Conservation (phyloP, 805 yeast species). For the Candida railenensis region DNA sequence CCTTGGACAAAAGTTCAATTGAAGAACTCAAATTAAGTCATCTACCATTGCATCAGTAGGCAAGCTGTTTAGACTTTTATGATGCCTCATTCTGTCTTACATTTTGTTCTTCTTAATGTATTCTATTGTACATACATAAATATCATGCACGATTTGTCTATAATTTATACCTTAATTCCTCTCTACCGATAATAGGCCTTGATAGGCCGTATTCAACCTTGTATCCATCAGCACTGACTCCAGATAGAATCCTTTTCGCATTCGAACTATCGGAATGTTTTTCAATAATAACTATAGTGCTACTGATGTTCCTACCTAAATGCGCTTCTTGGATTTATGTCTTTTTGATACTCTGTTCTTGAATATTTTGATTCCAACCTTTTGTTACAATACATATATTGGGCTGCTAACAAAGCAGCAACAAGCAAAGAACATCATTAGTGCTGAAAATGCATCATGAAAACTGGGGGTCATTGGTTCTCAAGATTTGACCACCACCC, state of each 20-base stretch:
- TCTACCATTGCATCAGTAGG: too few species aligned
- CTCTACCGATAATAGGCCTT: neutral
- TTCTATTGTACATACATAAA: too few species aligned
- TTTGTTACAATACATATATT: neutral
- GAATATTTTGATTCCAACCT: neutral
- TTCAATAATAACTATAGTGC: neutral
- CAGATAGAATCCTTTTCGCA: neutral
- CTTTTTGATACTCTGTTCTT: neutral
- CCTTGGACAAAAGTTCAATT: too few species aligned
- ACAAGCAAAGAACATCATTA: constrained; percentile 3
- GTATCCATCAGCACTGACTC: neutral
- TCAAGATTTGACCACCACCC: constrained; percentile 16
- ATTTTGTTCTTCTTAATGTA: too few species aligned
- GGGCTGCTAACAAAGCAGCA: neutral
- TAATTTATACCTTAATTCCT: neutral
- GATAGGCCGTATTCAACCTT: neutral
- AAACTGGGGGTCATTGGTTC: constrained; percentile 14
- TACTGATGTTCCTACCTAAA: neutral
- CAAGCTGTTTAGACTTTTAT: too few species aligned
- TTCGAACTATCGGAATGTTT: neutral
- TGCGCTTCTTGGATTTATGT: neutral
- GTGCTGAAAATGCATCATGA: constrained; percentile 10
- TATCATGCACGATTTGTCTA: too few species aligned
- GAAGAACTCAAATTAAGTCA: too few species aligned
- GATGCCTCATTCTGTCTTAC: too few species aligned